Conservation (phyloP, 2,329 filamentous ascomycete genomes). For the Chalaropsis thielavioides region DNA sequence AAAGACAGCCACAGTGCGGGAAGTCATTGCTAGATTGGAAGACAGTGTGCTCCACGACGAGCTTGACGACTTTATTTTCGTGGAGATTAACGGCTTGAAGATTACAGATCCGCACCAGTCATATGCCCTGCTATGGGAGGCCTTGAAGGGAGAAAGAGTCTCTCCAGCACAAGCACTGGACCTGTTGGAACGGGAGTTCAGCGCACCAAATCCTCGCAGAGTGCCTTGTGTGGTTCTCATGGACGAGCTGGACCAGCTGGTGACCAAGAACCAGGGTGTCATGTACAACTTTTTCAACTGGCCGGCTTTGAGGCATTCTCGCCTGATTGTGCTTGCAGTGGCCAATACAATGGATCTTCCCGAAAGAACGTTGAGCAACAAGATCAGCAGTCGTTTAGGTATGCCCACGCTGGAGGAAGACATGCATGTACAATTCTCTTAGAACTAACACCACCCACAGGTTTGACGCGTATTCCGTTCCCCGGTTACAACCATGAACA, state of each 20-base stretch:
- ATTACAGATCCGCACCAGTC: constrained; percentile 96
- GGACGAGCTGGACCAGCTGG: constrained; percentile 95
- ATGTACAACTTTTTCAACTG: constrained; percentile 99
- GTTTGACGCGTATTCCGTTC: constrained; percentile 88
- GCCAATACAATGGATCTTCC: constrained; percentile 99
- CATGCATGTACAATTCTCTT: background rate
- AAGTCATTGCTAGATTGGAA: constrained; percentile 81
- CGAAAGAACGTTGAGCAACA: constrained; percentile 91
- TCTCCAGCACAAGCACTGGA: constrained; percentile 84
- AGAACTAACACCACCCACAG: constrained; percentile 20
- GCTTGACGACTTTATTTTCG: constrained; percentile 95
- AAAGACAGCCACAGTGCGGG: constrained; percentile 92
- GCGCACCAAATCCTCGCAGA: constrained; percentile 72
- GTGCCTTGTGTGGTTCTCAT: constrained; percentile 95
- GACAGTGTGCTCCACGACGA: constrained; percentile 79
- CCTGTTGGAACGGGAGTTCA: constrained; percentile 83
- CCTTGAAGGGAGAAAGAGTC: constrained; percentile 81
- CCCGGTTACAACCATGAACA: constrained; percentile 95
- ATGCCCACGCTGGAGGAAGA: constrained; percentile 20
- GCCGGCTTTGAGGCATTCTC: constrained; percentile 80
- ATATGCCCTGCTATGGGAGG: constrained; percentile 91
- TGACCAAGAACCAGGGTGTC: constrained; percentile 96
- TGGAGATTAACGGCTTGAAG: constrained; percentile 99
- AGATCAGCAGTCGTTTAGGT: constrained; percentile 81
- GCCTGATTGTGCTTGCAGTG: constrained; percentile 88